Base-by-base conservation (phyloP, 179 eudicot species). In the Beta lomatogona region DNA sequence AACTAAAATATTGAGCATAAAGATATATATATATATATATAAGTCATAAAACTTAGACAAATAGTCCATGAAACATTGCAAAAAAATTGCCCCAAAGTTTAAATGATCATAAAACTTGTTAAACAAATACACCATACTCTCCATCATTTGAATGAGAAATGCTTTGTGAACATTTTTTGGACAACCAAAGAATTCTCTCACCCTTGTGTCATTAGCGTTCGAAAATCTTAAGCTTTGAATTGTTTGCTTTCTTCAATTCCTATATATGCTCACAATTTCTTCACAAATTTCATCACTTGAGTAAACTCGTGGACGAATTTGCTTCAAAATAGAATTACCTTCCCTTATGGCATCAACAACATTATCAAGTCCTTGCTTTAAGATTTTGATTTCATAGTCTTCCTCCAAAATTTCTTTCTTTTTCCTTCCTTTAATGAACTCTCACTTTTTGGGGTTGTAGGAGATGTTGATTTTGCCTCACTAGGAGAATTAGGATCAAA, bases 151-250 rank as follows among this genome's bases (percentile, higher is more conserved):
- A 4, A 3, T 4, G 3, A 71, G 50, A 71, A 71, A 71, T 6
- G 22, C 55, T 10, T 71, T 71, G 5, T 25, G 75, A n/a, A 44
- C 3, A 2, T n/a, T n/a, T n/a, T 45, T 5, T 18, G 58, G 53
- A 9, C 75, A 71, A 16, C 75, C 75, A 48, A 71, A 71, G 48
- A 46, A 71, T 71, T 71, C 75, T n/a, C 28, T 19, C 21, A 71
- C 75, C n/a, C 75, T 71, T 9, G 14, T 48, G 5, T 31, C 22
- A 44, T 71, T 71, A 48, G 75, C 75, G 16, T 71, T 71, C 5
- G 44, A 48, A 71, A 19, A 46, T 14, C 57, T 46, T 71, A 71
- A 15, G 57, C 28, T 48, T 19, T 71, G 57, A 46, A 71, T 71
- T 71, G 31, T 28, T 71, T 45, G 28, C 31, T 46, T 71, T 71